Conservation (phyloP, 148 eudicot genomes). For the Silene uniflora region DNA sequence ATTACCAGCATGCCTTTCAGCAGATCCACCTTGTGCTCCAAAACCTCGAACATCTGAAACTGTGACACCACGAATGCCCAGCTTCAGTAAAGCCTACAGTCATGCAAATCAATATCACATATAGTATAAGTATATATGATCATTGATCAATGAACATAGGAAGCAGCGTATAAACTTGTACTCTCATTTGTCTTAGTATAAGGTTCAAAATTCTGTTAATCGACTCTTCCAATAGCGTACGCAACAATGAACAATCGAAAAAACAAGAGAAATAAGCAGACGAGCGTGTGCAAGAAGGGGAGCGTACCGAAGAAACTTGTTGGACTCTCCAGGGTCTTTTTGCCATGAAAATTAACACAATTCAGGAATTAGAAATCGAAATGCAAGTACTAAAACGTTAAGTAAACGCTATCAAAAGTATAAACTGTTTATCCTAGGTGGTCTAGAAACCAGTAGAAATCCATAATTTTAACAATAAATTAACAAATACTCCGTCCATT, state of each 20-base stretch:
- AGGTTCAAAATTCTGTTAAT: too few relatives aligned
- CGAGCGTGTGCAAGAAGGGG: neutral
- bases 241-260: too few relatives aligned
- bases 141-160: neutral
- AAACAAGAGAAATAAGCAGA: neutral
- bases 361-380: neutral
- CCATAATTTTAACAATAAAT: too few relatives aligned
- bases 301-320: slow-evolving; percentile 72
- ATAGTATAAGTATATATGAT: neutral
- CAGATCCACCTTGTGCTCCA: slow-evolving; percentile 83
- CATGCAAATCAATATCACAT: slow-evolving; percentile 5
- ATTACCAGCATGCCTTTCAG: slow-evolving; percentile 80
- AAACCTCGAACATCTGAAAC: slow-evolving; percentile 90
- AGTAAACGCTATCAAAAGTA: neutral
- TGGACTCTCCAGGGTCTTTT: slow-evolving; percentile 70
- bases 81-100: slow-evolving; percentile 66
- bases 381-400: neutral
- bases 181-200: too few relatives aligned
- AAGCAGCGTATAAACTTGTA: too few relatives aligned
- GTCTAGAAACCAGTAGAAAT: too few relatives aligned
- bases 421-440: too few relatives aligned
- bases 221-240: too few relatives aligned
- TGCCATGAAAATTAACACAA: slow-evolving; percentile 11
- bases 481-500: too few relatives aligned
- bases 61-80: slow-evolving; percentile 87